A percentile compares a stretch with the other conserved stretches of the same genome.
Conservation (phyloP, 352 stramenopile genomes). For the Globisporangium nunn region DNA sequence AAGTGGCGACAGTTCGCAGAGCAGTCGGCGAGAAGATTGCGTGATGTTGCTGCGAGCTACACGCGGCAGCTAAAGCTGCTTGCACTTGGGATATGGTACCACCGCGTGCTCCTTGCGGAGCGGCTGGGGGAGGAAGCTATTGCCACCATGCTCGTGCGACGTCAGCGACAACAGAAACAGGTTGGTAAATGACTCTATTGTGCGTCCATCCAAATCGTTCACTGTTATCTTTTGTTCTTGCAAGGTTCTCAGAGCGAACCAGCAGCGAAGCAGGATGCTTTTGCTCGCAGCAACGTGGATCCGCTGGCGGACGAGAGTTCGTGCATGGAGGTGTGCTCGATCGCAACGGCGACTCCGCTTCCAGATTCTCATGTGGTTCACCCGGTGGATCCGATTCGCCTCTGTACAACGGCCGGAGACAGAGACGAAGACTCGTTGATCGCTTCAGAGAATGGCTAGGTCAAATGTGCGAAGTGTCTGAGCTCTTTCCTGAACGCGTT, state of each 20-base stretch:
- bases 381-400: slow-evolving; percentile 5
- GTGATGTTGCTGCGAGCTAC: neutral
- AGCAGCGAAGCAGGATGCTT: neutral
- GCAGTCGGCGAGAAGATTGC: neutral
- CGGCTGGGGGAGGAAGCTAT: slow-evolving; percentile 1
- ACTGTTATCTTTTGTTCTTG: neutral
- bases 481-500: no score
- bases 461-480: no score
- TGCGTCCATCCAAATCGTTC: neutral
- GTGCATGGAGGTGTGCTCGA: neutral
- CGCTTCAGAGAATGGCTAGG: no score
- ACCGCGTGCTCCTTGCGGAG: slow-evolving; percentile 3
- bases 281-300: slow-evolving; percentile 6
- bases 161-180: neutral
- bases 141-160: neutral
- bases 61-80: neutral
- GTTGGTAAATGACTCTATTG: neutral
- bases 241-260: neutral
- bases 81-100: slow-evolving; percentile 8
- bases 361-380: neutral
- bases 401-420: no score
- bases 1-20: slow-evolving; percentile 5
- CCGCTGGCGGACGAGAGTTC: slow-evolving; percentile 1
- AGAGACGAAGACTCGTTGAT: no score
- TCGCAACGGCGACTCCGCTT: slow-evolving; percentile 5